These are phyloP conservation scores for Candida odintsovae DNA, from an alignment of 805 yeast species.

Conservation along the genomic window DNA sequence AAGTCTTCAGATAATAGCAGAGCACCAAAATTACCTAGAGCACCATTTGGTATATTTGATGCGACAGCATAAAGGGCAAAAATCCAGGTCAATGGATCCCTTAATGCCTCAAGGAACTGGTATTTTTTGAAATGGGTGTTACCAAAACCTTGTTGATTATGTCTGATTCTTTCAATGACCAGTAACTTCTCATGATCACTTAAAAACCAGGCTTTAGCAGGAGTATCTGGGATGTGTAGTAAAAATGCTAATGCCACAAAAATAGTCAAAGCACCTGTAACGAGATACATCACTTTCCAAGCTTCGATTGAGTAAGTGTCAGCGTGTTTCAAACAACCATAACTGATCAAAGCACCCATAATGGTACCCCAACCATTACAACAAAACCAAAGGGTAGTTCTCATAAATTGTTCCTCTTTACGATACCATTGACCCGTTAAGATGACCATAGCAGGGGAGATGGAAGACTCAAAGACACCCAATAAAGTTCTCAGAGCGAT, in stretches of 20 bases:
- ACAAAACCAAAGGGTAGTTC: slow-evolving; percentile 40
- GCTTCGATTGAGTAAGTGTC: slow-evolving; percentile 36
- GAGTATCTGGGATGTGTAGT: slow-evolving; percentile 44
- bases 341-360: slow-evolving; percentile 48
- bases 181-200: slow-evolving; percentile 39
- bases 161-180: slow-evolving; percentile 47
- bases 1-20: slow-evolving; percentile 13
- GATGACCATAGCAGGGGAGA: slow-evolving; percentile 52
- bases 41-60: slow-evolving; percentile 49
- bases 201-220: slow-evolving; percentile 43
- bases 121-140: slow-evolving; percentile 46
- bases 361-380: slow-evolving; percentile 42
- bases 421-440: slow-evolving; percentile 56
- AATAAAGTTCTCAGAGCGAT: slow-evolving; percentile 41
- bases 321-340: slow-evolving; percentile 39
- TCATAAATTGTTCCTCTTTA: slow-evolving; percentile 37
- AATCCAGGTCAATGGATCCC: slow-evolving; percentile 46
- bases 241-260: slow-evolving; percentile 41
- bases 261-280: slow-evolving; percentile 55
- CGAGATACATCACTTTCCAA: slow-evolving; percentile 58
- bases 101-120: slow-evolving; percentile 47
- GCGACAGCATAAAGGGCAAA: slow-evolving; percentile 36
- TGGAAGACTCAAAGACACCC: slow-evolving; percentile 47
- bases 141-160: slow-evolving; percentile 55
- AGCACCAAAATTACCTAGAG: slow-evolving; percentile 23